These are phyloP conservation scores for Huntiella savannae DNA, from an alignment of 2,329 filamentous ascomycete genomes.

Conservation along the genomic window DNA sequence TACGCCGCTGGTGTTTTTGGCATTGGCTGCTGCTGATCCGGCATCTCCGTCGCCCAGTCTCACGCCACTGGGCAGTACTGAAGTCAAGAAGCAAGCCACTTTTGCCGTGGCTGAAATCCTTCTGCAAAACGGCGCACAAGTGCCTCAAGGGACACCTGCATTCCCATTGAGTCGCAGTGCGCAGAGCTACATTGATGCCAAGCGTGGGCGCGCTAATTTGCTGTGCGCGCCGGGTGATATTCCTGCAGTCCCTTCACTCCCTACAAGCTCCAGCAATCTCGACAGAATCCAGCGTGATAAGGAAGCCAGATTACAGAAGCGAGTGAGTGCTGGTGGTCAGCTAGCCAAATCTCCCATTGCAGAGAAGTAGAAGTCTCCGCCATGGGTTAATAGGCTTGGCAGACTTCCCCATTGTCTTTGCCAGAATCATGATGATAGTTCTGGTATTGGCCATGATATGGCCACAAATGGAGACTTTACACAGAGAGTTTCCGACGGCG, in stretches of 20 bases:
- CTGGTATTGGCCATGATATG: too few species aligned
- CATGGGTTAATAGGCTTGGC: constrained; percentile 13
- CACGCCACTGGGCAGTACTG: constrained; percentile 19
- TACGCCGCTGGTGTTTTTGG: constrained; percentile 78
- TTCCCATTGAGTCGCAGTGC: constrained; percentile 71
- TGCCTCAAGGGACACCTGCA: constrained; percentile 55
- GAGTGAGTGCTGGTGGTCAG: constrained; percentile 57
- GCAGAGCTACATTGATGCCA: constrained; percentile 70
- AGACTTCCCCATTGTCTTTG: constrained; percentile 7
- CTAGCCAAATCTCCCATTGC: constrained; percentile 47
- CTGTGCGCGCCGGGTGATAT: constrained; percentile 33
- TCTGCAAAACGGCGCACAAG: constrained; percentile 81
- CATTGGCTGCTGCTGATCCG: constrained; percentile 80
- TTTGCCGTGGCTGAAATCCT: constrained; percentile 86
- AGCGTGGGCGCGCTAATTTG: constrained; percentile 29
- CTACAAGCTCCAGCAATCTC: constrained; percentile 26
- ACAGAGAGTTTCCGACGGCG: too few species aligned
- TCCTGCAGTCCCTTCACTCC: constrained; percentile 26
- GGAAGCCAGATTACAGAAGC: constrained; percentile 55
- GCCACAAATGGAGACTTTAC: too few species aligned
- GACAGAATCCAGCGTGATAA: constrained; percentile 34
- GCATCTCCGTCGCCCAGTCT: constrained; percentile 46
- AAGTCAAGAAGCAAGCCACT: constrained; percentile 36
- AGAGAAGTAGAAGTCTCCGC: constrained; percentile 32
- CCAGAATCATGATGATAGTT: not conserved